Base-by-base conservation (phyloP, 306 rosid genomes). In the Quercus rubra region DNA sequence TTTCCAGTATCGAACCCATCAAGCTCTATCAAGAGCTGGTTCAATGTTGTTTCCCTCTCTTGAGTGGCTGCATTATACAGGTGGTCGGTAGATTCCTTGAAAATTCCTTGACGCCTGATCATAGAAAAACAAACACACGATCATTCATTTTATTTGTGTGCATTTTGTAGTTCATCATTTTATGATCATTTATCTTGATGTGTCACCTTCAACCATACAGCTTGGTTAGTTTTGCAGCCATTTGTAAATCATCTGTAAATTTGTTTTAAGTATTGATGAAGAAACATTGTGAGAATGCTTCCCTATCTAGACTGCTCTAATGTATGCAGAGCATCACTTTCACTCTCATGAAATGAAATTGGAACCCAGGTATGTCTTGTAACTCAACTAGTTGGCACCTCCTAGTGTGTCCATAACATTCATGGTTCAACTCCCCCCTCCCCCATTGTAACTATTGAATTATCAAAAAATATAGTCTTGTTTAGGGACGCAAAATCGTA, bases 1-100 rank as follows among this genome's bases (percentile, higher is more conserved):
- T 93, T 95, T 66, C 99, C 99, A 25, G 99, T 95, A 88, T 95
- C 99, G 81, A 95, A 95, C 54, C 99, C 99, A 81, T 95, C 99
- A 84, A 95, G 99, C 84, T 95, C 98, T 71, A 93, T 95, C 82
- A 93, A 82, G 79, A 95, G 91, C 84, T 95, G 99, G 84, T 95
- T 95, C 91, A 95, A 80, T 74, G 99, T 93, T 59, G 99, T 95
- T 88, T 95, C 99, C 88, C 99, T 91, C 91, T 95, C 99, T 87
- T 95, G 98, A 71, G 98, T 95, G 77, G 97, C 96, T 35, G 99
- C 99, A 67, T 95, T 95, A 84, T 95, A 91, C 66, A 91, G 85
- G 23, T 88, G 89, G 81, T 93, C 98, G 6, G 86, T 27, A 46
- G 91, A 73, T 77, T 93, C 98, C 87, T 95, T 95, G 88, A 90